Percentiles rank a stretch among this genome's conserved stretches.
Conservation (phyloP, 2,329 filamentous ascomycete species). For the Aspergillus sp. region DNA sequence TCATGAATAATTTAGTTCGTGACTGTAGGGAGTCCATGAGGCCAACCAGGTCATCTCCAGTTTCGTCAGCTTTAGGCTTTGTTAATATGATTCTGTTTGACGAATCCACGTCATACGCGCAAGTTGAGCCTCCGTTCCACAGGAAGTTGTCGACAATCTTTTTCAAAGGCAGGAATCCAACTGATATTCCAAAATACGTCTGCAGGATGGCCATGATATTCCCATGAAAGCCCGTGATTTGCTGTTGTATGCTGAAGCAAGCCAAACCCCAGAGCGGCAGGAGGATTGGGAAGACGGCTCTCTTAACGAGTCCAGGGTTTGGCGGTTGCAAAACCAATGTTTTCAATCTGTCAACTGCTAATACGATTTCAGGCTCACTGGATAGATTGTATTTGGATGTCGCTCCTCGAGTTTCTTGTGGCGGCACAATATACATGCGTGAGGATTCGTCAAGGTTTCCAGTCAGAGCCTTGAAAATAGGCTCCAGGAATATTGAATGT, state of each 20-base stretch:
- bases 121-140: slow-evolving; percentile 40
- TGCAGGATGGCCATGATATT: slow-evolving; percentile 34
- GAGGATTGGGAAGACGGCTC: slow-evolving; percentile 40
- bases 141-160: slow-evolving; percentile 43
- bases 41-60: slow-evolving; percentile 29
- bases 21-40: slow-evolving; percentile 37
- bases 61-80: slow-evolving; percentile 20
- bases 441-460: slow-evolving; percentile 29
- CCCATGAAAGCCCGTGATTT: slow-evolving; percentile 26
- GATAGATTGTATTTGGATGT: slow-evolving; percentile 22
- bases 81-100: slow-evolving; percentile 27
- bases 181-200: slow-evolving; percentile 44
- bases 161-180: slow-evolving; percentile 34
- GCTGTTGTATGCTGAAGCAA: slow-evolving; percentile 36
- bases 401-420: background rate
- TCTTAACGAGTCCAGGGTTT: slow-evolving; percentile 44
- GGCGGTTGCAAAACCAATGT: slow-evolving; percentile 42
- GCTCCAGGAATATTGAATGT: slow-evolving; percentile 43
- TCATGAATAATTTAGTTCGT: slow-evolving; percentile 39
- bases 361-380: slow-evolving; percentile 24
- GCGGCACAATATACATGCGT: slow-evolving; percentile 27
- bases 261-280: slow-evolving; percentile 44
- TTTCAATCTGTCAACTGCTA: slow-evolving; percentile 37
- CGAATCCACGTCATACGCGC: slow-evolving; percentile 33
- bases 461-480: slow-evolving; percentile 39